phyloP scores from a whole-genome alignment of 176 grass and related monocot species.

The Oryza australiensis region DNA sequence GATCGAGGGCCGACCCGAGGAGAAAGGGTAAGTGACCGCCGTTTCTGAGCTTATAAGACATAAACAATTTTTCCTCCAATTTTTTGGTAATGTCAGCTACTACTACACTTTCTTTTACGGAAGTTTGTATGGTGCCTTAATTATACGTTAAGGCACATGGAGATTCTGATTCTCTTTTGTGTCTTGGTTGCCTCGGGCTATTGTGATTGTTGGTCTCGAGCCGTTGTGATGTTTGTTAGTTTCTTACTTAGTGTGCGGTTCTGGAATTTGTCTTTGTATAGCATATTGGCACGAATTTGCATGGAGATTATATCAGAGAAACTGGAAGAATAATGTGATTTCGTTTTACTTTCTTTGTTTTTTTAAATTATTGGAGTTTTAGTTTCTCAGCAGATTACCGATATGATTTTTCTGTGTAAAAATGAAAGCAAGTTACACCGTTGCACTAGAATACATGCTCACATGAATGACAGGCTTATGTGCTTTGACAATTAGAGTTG shows the following conservation, averaged over 20 bases:
- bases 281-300: neutral
- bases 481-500: no score
- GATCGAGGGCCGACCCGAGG: slow-evolving; percentile 59
- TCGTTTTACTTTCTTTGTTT: neutral
- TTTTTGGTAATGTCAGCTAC: neutral
- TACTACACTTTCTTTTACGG: neutral
- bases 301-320: neutral
- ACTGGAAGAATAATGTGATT: neutral
- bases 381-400: neutral
- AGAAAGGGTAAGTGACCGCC: slow-evolving; percentile 48
- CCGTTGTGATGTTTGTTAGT: neutral
- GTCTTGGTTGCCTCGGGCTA: no score
- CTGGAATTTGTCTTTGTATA: neutral
- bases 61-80: neutral
- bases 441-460: neutral
- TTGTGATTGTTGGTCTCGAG: neutral
- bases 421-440: neutral
- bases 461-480: neutral
- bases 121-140: neutral
- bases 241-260: neutral
- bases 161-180: neutral
- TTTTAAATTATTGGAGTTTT: neutral
- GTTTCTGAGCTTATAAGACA: neutral
- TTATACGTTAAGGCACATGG: neutral
- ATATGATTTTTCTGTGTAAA: neutral